phyloP scores from a whole-genome alignment of 2,329 filamentous ascomycete genomes.

The Pestalotiopsis sp. region DNA sequence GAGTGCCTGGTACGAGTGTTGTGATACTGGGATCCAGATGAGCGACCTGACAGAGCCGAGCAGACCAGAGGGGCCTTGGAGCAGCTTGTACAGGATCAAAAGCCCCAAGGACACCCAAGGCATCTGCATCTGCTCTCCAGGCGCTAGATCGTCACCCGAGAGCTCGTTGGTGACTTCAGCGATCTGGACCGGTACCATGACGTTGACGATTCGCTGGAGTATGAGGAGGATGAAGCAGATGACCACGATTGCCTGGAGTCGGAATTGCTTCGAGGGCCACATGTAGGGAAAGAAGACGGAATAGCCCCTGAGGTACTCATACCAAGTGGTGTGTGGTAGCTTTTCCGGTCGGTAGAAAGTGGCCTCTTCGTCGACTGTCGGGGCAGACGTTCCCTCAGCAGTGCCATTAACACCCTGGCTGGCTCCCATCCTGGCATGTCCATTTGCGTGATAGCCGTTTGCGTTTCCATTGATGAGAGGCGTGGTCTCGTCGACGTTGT shows the following conservation, averaged over 20 bases:
- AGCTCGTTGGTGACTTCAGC: constrained; percentile 79
- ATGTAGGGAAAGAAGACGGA: constrained; percentile 94
- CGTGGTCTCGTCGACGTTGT: constrained; percentile 58
- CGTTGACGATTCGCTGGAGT: constrained; percentile 81
- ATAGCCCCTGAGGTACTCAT: constrained; percentile 92
- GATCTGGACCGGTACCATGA: constrained; percentile 82
- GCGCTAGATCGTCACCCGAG: constrained; percentile 48
- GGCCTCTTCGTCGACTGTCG: constrained; percentile 61
- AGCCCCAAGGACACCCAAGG: constrained; percentile 77
- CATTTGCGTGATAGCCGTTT: constrained; percentile 25
- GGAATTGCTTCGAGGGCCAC: constrained; percentile 81
- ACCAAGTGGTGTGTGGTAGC: constrained; percentile 88
- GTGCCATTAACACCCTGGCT: constrained; percentile 49
- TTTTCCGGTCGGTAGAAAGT: constrained; percentile 91
- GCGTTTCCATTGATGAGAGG: constrained; percentile 55
- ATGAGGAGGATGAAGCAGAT: constrained; percentile 82
- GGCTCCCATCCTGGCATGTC: constrained; percentile 9
- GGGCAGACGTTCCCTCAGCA: constrained; percentile 24
- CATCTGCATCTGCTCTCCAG: constrained; percentile 51
- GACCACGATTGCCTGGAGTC: constrained; percentile 77
- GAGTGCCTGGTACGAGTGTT: constrained; percentile 93
- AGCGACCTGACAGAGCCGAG: constrained; percentile 81
- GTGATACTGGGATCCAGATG: constrained; percentile 94
- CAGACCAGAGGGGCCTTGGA: constrained; percentile 88
- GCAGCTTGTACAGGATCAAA: constrained; percentile 76